Evolutionary conservation across 805 yeast species (phyloP).

Genomic region (Candida piceae): DNA sequence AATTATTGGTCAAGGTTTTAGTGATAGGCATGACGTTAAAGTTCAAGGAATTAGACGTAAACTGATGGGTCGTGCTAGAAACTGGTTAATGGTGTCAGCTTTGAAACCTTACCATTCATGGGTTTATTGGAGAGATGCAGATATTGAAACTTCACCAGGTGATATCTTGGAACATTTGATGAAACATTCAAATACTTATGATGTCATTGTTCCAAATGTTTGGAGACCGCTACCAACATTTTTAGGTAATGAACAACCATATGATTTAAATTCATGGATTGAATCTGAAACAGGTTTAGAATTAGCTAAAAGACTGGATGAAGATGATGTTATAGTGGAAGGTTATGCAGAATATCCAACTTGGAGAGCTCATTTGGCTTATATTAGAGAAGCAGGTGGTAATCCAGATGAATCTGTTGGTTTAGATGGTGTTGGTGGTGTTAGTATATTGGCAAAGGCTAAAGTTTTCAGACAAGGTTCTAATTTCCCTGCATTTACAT

Average conservation of each 20-base stretch:
- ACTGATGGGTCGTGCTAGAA: conserved; percentile 82
- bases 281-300: conserved; percentile 76
- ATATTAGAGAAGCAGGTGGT: conserved; percentile 58
- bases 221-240: conserved; percentile 97
- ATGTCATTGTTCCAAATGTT: conserved; percentile 80
- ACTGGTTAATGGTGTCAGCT: conserved; percentile 73
- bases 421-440: conserved; percentile 86
- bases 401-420: conserved; percentile 59
- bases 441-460: conserved; percentile 72
- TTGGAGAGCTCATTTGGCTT: conserved; percentile 78
- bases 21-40: conserved; percentile 78
- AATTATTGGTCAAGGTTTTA: conserved; percentile 77
- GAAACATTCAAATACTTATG: conserved; percentile 53
- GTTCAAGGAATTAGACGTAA: conserved; percentile 82
- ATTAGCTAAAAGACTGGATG: conserved; percentile 57
- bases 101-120: conserved; percentile 81
- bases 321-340: conserved; percentile 84
- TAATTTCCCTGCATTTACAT: conserved; percentile 82
- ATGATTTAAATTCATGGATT: conserved; percentile 95
- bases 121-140: conserved; percentile 91
- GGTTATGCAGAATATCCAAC: conserved; percentile 87
- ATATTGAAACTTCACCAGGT: conserved; percentile 78
- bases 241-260: conserved; percentile 87
- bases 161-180: conserved; percentile 68
- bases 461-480: conserved; percentile 70